Base-by-base conservation (phyloP, 139 green algal genomes). In the Dunaliella sp. region DNA sequence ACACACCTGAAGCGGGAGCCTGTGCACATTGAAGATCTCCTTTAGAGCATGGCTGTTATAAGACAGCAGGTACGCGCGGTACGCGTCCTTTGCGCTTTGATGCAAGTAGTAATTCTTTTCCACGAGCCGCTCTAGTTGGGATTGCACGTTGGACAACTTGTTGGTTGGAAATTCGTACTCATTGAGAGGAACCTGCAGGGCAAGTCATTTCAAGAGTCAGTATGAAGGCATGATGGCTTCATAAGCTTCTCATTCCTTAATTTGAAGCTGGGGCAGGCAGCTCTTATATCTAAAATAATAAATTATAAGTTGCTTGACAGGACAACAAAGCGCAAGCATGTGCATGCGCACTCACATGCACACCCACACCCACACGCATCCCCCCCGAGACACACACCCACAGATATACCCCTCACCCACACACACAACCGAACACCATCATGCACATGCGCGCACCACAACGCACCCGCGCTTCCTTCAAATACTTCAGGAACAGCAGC, bases 41-140 rank as follows among this genome's bases (percentile, higher is more conserved):
- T 99, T 99, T 0, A 99, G 89, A 16, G 92, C 87, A 87, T 99
- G 97, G 34, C 91, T 96, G 93, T 99, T 98, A 92, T 99, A 99
- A 1, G 97, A 94, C 21, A 99, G 94, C 1, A 99, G 80, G 90
- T 99, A 99, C 1, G 90, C 90, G 21, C 95, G 88, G 91, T 93
- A 94, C 31, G 90, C 88, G 24, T 92, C 81, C 32, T 38, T n/a
- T 33, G 77, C 84, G 75, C 83, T 83, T 37, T 48, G 93, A 88
- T 99, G 95, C 87, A 99, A 91, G 90, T 99, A 99, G 90, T 99
- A 99, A 90, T 99, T 99, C 92, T 99, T 99, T 88, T 96, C 94
- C 73, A 99, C 95, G 74, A 99, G 96, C 59, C 94, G 92, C 93
- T 99, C 96, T 77, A 99, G 93, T 93, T 99, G 97, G 3, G 88